Evolutionary conservation across 768 basidiomycete species (phyloP), one percentile per base, ranked within the genome.

Genomic region (Lactarius pseudohatsudake): DNA sequence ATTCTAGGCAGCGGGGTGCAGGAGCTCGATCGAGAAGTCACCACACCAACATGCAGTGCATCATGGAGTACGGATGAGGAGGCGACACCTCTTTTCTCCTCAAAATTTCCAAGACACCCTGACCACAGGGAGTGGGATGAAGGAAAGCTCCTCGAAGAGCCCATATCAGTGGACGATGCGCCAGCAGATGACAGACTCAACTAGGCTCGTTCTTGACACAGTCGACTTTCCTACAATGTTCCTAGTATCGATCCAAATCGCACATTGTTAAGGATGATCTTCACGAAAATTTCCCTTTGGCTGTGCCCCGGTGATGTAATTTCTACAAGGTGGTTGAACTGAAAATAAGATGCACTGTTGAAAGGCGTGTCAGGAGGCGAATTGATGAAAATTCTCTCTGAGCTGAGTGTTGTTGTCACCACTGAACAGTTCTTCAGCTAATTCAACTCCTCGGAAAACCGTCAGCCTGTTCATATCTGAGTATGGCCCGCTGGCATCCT

Each of bases 71-170:
- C 32, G 11, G 53, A 64, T 15, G 66, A 26, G 36, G 62, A 67
- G 34, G 18, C 53, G 13, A 67, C 62, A 22, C 66, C 66, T 8
- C 10, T 15, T 3, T 60, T 67, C 53, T 59, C 58, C 20, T 63
- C 62, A 30, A 59, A 34, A 28, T 64, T 67, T 28, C 62, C 66
- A 28, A 67, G 18, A 22, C 36, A 18, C 11, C 62, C 3, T 18
- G 30, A 50, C 4, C 40, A 16, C 4, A 16, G 34, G 9, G 22
- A 30, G 30, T 22, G 18, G 22, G 20, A 8, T 11, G 50, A 45
- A 54, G 38, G 18, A 5, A 26, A 26, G 22, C 22, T 26, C 13
- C 4, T 26, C 26, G 26, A 26, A 26, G 50, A 26, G 26, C 13
- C 50, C 22, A 28, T 6, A 13, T 5, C 22, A 13, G 22, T 15